phyloP scores from a whole-genome alignment of 2,329 filamentous ascomycete genomes.

The Scorias spongiosa region DNA sequence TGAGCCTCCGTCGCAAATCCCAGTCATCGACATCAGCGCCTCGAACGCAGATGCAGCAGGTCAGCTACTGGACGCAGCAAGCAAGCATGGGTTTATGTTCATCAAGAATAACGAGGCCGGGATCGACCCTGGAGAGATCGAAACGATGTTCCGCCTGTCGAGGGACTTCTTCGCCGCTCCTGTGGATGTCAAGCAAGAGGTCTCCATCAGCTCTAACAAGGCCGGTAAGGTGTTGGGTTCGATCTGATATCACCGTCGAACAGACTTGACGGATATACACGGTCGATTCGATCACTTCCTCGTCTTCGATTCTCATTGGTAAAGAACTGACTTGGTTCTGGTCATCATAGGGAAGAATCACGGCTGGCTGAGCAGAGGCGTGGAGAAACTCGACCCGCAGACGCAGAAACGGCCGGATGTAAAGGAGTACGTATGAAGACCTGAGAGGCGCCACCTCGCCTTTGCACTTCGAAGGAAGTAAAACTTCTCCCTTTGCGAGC shows the following conservation, averaged over 20 bases:
- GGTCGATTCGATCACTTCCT: too few species aligned
- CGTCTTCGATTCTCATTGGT: too few species aligned
- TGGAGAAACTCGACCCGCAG: conserved; percentile 73
- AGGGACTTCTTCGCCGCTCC: conserved; percentile 56
- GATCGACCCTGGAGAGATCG: conserved; percentile 51
- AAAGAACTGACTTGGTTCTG: too few species aligned
- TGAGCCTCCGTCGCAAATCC: conserved; percentile 34
- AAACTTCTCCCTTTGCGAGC: too few species aligned
- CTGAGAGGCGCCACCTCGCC: conserved; percentile 2
- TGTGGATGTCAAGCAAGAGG: conserved; percentile 55
- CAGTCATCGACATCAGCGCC: conserved; percentile 66
- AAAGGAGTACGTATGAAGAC: conserved; percentile 46
- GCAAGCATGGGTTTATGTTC: conserved; percentile 78
- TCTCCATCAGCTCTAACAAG: conserved; percentile 50
- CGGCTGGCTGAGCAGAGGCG: conserved; percentile 79
- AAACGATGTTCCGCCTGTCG: conserved; percentile 61
- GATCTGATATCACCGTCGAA: too few species aligned
- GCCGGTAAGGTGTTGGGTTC: conserved; percentile 11
- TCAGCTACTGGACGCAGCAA: conserved; percentile 61
- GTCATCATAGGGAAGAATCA: conserved; percentile 44
- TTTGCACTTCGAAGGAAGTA: neutral
- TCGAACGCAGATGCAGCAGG: conserved; percentile 45
- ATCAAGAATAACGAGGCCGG: conserved; percentile 54
- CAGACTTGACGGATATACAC: too few species aligned
- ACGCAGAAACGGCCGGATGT: conserved; percentile 60